Evolutionary conservation across 768 basidiomycete genomes (phyloP), one percentile per base, ranked within the genome.

Genomic region (Kwoniella pini): DNA sequence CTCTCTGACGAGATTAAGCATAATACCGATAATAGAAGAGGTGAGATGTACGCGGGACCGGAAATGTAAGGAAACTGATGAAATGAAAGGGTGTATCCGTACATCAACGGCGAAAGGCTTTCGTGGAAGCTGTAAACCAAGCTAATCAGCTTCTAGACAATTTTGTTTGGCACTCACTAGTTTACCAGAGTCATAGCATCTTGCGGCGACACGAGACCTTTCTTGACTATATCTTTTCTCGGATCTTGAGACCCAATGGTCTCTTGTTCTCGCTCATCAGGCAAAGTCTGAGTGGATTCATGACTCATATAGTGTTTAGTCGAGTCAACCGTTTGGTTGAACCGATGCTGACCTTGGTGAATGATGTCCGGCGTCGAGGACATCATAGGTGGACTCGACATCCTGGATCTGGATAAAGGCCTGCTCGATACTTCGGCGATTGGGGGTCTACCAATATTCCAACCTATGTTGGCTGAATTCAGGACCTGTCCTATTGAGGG

Each of bases 41-140:
- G 72, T 2, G 72, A 71, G 17, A 74, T 74, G 1, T 17, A 13
- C 7, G n/a, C 40, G 6, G 63, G 72, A 19, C 72, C 72, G 10
- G 48, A 58, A 12, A 67, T 44, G 46, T 69, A 74, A 3, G 72
- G 72, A 54, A 71, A 71, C 12, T 54, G 46, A 33, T 62, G 54
- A 39, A 73, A 62, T 42, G 60, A 40, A 1, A 73, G 60, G 2
- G 48, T 49, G 59, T 65, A 70, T 33, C 71, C 71, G 39, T 65
- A 68, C 4, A 73, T 49, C 24, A 63, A 53, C 1, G 54, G 62
- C 19, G 59, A 39, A 9, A 73, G 21, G 39, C 53, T 28, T 11
- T 36, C 1, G 28, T 73, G 71, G 33, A 65, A 70, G 50, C 69
- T 70, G 21, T 24, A 10, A 30, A 22, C 15, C 13, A 27, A 44